A percentile compares a stretch with the other conserved stretches of the same genome.
These are phyloP conservation scores for Fusarium armeniacum DNA, from an alignment of 2,329 filamentous ascomycete genomes.

Conservation along the genomic window DNA sequence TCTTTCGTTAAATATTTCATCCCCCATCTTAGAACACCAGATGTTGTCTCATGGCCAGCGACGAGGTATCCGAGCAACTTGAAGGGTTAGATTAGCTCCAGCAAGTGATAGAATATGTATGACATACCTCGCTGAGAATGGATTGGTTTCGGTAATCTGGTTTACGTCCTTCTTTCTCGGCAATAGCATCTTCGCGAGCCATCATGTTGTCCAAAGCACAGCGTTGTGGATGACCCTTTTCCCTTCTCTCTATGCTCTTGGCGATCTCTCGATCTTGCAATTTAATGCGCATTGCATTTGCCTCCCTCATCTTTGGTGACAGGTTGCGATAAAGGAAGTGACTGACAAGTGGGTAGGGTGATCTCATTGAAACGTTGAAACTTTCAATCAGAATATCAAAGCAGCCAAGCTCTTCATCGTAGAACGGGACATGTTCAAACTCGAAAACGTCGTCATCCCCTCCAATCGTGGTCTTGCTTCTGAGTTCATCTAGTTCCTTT, in stretches of 20 bases:
- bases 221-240: conserved; percentile 7
- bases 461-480: conserved; percentile 3
- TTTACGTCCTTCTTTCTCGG: conserved; percentile 50
- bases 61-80: conserved; percentile 47
- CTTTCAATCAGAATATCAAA: conserved; percentile 32
- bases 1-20: conserved; percentile 46
- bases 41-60: conserved; percentile 49
- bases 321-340: conserved; percentile 40
- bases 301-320: conserved; percentile 16
- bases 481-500: conserved; percentile 23
- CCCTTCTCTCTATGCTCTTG: conserved; percentile 28
- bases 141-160: conserved; percentile 50
- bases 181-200: conserved; percentile 49
- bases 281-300: conserved; percentile 2
- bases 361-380: conserved; percentile 13
- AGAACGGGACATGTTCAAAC: conserved; percentile 19
- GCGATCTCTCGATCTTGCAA: conserved; percentile 35
- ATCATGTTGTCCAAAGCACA: conserved; percentile 53
- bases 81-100: background rate
- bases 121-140: conserved; percentile 54
- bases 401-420: conserved; percentile 15
- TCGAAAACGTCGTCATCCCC: conserved; percentile 27
- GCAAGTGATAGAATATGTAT: accelerated
- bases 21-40: conserved; percentile 41
- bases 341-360: conserved; percentile 13